phyloP scores from a whole-genome alignment of 1,284 basidiomycete species.

The Inonotus obliquus region DNA sequence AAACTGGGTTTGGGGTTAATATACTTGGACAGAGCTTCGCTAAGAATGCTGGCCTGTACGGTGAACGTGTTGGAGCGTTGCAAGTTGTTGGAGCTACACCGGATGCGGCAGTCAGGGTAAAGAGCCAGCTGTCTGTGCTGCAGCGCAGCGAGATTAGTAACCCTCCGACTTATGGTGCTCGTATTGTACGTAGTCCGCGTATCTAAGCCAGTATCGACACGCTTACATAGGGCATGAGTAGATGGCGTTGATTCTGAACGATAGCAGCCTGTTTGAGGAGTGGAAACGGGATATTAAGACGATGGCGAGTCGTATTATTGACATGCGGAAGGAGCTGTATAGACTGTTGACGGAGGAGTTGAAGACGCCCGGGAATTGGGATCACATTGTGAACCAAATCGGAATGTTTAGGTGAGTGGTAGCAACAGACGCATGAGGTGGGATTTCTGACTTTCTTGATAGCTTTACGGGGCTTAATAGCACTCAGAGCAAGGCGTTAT shows the following conservation, averaged over 20 bases:
- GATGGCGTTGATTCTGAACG: slow-evolving; percentile 78
- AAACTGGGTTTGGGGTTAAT: background rate
- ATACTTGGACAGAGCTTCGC: slow-evolving; percentile 72
- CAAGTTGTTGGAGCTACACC: slow-evolving; percentile 62
- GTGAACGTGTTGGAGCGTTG: slow-evolving; percentile 84
- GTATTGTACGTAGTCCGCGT: slow-evolving; percentile 55
- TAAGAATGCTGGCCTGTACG: slow-evolving; percentile 94
- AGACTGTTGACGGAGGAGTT: slow-evolving; percentile 76
- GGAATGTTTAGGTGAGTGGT: slow-evolving; percentile 82
- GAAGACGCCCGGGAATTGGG: slow-evolving; percentile 91
- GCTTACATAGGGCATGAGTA: slow-evolving; percentile 28
- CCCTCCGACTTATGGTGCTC: slow-evolving; percentile 86
- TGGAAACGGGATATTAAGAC: slow-evolving; percentile 90
- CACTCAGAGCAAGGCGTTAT: slow-evolving; percentile 67
- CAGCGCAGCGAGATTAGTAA: slow-evolving; percentile 92
- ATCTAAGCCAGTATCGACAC: background rate
- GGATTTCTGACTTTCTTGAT: background rate
- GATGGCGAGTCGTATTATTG: slow-evolving; percentile 90
- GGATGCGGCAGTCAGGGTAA: slow-evolving; percentile 68
- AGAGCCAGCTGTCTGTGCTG: slow-evolving; percentile 83
- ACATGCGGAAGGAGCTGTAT: slow-evolving; percentile 82
- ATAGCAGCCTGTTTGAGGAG: slow-evolving; percentile 67
- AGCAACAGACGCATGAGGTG: background rate
- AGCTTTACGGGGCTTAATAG: slow-evolving; percentile 78
- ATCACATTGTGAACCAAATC: slow-evolving; percentile 87